Conservation (phyloP, 257 asterid species). For the Capsicum chinense region DNA sequence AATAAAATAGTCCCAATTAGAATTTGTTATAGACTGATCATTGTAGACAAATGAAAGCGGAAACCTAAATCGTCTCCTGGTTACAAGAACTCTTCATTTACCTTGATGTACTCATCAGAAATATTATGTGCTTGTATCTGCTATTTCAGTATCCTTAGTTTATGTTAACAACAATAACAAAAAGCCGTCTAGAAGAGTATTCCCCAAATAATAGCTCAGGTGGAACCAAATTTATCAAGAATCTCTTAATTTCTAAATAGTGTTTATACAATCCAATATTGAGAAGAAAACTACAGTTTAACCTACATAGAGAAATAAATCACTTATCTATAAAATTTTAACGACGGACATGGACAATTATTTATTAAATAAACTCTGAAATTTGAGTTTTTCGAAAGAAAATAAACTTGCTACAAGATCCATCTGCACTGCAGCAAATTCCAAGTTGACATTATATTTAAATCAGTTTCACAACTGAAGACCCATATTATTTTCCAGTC, state of each 20-base stretch:
- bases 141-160: neutral
- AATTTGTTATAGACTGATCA: no score
- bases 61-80: neutral
- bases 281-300: no score
- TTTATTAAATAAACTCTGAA: neutral
- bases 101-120: neutral
- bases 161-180: neutral
- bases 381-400: neutral
- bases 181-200: neutral
- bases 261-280: no score
- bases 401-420: neutral
- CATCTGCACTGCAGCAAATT: neutral
- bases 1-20: no score
- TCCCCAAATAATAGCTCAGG: no score
- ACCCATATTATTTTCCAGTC: neutral
- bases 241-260: no score
- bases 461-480: neutral
- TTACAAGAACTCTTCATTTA: neutral
- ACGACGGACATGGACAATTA: neutral
- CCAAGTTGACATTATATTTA: neutral
- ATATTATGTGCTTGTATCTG: neutral
- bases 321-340: no score
- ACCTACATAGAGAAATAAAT: no score
- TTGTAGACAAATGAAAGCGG: neutral
- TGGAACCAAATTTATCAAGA: no score